Percentiles rank a stretch among this genome's conserved stretches.
Evolutionary conservation across 139 green algal species (phyloP).

Genomic region (Edaphochlamys debaryana): DNA sequence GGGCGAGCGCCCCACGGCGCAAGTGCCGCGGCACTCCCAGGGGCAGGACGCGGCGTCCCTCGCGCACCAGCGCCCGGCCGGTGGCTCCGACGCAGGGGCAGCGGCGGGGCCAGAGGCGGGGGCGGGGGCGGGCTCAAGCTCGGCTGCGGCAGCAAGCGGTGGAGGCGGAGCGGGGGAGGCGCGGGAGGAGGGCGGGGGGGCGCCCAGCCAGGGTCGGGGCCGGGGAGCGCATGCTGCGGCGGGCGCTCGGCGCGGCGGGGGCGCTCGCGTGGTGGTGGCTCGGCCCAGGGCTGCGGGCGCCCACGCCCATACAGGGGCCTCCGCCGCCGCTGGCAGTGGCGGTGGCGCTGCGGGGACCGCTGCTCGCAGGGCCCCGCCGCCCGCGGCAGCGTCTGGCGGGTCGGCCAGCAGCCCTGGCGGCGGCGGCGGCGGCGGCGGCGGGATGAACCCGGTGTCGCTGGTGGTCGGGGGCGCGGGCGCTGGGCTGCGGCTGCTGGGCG

Average conservation of each 20-base stretch:
- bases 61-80: not conserved
- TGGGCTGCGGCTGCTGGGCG: constrained; percentile 19
- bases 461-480: constrained; percentile 11
- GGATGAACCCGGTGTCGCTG: not conserved
- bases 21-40: not conserved
- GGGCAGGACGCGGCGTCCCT: constrained; percentile 5
- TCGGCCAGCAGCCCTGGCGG: not conserved
- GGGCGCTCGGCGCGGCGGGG: not conserved
- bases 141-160: too few species aligned
- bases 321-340: not conserved
- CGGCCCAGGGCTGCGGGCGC: too few species aligned
- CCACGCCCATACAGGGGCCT: too few species aligned
- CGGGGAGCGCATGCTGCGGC: too few species aligned
- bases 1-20: not conserved
- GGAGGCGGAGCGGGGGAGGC: too few species aligned
- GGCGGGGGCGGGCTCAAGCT: too few species aligned
- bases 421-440: not conserved
- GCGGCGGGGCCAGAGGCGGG: not conserved
- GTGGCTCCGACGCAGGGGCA: not conserved
- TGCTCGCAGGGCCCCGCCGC: too few species aligned
- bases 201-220: too few species aligned
- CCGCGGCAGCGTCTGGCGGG: too few species aligned
- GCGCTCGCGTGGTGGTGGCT: too few species aligned
- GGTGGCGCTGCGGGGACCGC: not conserved
- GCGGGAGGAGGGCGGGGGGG: too few species aligned